These are phyloP conservation scores for Acarospora socialis DNA, from an alignment of 2,329 filamentous ascomycete genomes.

Conservation along the genomic window DNA sequence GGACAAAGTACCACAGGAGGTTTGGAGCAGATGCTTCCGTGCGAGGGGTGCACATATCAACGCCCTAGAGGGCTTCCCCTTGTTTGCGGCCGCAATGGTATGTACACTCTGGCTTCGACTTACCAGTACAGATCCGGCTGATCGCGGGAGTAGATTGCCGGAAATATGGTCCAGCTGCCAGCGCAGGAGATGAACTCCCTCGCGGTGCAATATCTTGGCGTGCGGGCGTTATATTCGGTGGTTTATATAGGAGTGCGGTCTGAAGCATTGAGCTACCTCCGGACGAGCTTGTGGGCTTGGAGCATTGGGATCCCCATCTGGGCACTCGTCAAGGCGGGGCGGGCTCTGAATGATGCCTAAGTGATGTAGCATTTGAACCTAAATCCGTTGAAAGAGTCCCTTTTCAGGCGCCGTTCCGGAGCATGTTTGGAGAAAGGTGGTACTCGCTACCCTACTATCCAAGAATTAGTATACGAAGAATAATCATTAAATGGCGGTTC, in stretches of 20 bases:
- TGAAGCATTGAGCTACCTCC: slow-evolving; percentile 21
- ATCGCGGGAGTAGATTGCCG: slow-evolving; percentile 15
- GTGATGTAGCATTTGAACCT: no score
- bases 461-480: no score
- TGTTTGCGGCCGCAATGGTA: slow-evolving; percentile 24
- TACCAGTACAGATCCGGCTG: no score
- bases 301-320: slow-evolving; percentile 22
- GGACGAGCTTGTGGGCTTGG: slow-evolving; percentile 22
- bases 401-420: no score
- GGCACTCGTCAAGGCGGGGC: slow-evolving; percentile 20
- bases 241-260: slow-evolving; percentile 22
- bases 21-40: slow-evolving; percentile 16
- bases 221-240: slow-evolving; percentile 21
- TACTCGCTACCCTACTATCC: no score
- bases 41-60: slow-evolving; percentile 23
- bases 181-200: slow-evolving; percentile 20
- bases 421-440: no score
- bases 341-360: no score
- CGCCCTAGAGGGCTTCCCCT: slow-evolving; percentile 22
- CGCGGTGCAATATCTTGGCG: slow-evolving; percentile 21
- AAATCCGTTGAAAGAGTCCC: no score
- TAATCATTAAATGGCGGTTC: no score
- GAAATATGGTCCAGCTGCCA: slow-evolving; percentile 21
- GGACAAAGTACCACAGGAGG: slow-evolving; percentile 15
- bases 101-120: not conserved